These are phyloP conservation scores for Xerocomellus amylosporus DNA, from an alignment of 768 basidiomycete genomes.

Conservation along the genomic window DNA sequence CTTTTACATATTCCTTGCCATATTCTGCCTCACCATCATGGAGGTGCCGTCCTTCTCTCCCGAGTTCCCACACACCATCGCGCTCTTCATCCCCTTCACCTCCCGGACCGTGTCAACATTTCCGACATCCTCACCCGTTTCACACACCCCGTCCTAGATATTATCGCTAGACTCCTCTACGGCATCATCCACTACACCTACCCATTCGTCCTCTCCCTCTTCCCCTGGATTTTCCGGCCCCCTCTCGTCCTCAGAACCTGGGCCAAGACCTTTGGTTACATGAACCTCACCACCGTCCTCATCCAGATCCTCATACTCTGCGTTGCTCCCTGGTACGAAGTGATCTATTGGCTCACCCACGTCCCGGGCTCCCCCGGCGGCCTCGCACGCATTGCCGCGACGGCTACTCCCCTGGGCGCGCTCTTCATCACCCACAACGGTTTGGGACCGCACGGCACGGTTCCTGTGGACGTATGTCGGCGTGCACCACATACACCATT, in stretches of 20 bases:
- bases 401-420: conserved; percentile 89
- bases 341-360: conserved; percentile 91
- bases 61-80: conserved; percentile 54
- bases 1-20: no score
- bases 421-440: conserved; percentile 92
- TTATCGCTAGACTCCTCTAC: conserved; percentile 95
- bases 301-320: conserved; percentile 89
- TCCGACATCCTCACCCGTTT: conserved; percentile 94
- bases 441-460: conserved; percentile 73
- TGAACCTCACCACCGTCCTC: conserved; percentile 87
- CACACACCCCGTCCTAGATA: conserved; percentile 89
- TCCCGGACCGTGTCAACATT: conserved; percentile 96
- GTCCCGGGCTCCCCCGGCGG: conserved; percentile 95
- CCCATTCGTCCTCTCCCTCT: conserved; percentile 82
- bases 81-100: conserved; percentile 76
- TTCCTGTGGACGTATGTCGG: conserved; percentile 82
- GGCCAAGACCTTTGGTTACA: conserved; percentile 86
- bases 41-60: no score
- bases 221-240: conserved; percentile 88
- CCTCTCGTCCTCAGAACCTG: conserved; percentile 79
- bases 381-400: conserved; percentile 84
- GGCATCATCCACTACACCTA: conserved; percentile 89
- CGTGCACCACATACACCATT: conserved; percentile 91
- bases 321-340: conserved; percentile 96
- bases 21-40: no score